Conservation (phyloP, 192 early-diverging fungal genomes). For the Backusella australiensis region DNA sequence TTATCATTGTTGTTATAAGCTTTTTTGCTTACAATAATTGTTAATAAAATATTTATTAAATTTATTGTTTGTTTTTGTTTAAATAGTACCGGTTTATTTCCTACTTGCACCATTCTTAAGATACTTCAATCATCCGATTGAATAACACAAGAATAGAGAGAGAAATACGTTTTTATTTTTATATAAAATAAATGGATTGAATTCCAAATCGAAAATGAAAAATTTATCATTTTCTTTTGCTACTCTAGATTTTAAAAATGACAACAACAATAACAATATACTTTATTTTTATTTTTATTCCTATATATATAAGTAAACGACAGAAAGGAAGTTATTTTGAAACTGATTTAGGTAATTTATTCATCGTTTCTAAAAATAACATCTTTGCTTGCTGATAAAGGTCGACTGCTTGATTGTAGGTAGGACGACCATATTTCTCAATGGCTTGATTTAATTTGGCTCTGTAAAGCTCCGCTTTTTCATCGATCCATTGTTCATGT, state of each 20-base stretch:
- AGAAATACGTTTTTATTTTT: too few relatives aligned
- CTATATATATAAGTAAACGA: background rate
- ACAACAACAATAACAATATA: background rate
- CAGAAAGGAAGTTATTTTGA: background rate
- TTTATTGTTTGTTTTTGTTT: background rate
- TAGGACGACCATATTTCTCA: background rate
- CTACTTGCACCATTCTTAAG: constrained; percentile 1
- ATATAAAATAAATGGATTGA: too few relatives aligned
- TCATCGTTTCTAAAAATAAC: background rate
- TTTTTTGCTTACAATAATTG: background rate
- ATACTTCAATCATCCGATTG: constrained; percentile 8
- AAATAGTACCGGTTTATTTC: background rate
- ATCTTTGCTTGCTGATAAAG: background rate
- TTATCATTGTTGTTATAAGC: background rate
- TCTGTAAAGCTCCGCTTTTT: background rate
- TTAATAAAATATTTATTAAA: background rate
- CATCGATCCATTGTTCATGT: constrained; percentile 12
- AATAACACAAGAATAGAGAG: too few relatives aligned
- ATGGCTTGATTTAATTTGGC: background rate
- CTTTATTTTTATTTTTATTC: background rate
- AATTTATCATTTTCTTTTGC: too few relatives aligned
- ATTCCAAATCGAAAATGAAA: too few relatives aligned
- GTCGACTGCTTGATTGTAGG: background rate
- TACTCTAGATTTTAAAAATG: too few relatives aligned
- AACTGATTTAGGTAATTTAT: background rate